Percentiles rank a stretch among this genome's conserved stretches.
These are phyloP conservation scores for Brettanomyces custersianus DNA, from an alignment of 805 yeast species.

Conservation along the genomic window DNA sequence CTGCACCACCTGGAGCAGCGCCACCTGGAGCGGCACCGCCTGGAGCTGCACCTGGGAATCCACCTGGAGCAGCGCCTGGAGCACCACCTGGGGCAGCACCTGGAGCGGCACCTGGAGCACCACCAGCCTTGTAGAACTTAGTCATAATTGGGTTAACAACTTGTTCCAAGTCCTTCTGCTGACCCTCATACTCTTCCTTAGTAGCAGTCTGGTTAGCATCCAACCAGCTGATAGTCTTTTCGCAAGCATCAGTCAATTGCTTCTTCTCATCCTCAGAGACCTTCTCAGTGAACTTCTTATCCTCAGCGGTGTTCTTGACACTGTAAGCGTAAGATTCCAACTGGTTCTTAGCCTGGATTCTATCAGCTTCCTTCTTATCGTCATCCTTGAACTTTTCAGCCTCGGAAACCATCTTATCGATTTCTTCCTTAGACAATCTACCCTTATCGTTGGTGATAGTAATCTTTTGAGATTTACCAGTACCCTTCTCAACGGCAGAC, in stretches of 20 bases:
- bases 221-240: conserved; percentile 84
- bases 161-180: conserved; percentile 92
- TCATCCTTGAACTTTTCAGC: conserved; percentile 57
- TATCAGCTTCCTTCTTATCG: conserved; percentile 64
- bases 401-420: conserved; percentile 56
- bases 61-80: conserved; percentile 36
- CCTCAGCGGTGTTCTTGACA: conserved; percentile 72
- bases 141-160: conserved; percentile 95
- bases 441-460: conserved; percentile 39
- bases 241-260: conserved; percentile 68
- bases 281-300: conserved; percentile 73
- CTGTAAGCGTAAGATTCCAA: conserved; percentile 94
- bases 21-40: conserved; percentile 44
- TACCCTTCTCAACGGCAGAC: conserved; percentile 47
- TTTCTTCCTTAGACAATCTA: conserved; percentile 53
- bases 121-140: conserved; percentile 94
- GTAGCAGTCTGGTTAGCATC: conserved; percentile 90
- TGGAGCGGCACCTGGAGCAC: conserved; percentile 67
- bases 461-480: conserved; percentile 43
- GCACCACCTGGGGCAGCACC: conserved; percentile 64
- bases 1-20: conserved; percentile 42
- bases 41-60: conserved; percentile 33
- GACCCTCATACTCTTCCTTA: conserved; percentile 84
- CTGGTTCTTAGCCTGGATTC: conserved; percentile 91
- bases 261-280: conserved; percentile 40